Percentiles rank a stretch among this genome's conserved stretches.
phyloP scores from a whole-genome alignment of 306 rosid genomes.

The Pueraria montana region DNA sequence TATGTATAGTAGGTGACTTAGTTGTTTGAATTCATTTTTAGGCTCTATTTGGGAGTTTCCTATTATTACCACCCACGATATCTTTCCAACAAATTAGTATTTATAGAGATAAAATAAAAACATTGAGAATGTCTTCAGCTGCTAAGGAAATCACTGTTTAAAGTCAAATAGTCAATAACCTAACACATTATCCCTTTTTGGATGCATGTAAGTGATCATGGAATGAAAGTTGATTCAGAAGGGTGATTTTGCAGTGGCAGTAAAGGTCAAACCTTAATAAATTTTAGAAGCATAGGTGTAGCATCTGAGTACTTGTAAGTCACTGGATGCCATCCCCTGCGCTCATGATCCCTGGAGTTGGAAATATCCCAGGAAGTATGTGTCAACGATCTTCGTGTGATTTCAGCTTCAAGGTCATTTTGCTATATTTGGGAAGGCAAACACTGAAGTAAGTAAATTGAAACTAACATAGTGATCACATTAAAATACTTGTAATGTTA shows the following conservation, averaged over 20 bases:
- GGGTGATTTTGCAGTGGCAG: conserved; percentile 2
- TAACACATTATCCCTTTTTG: not conserved
- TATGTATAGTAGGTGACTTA: not conserved
- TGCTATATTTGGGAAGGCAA: conserved; percentile 66
- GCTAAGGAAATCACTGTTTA: not conserved
- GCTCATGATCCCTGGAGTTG: conserved; percentile 71
- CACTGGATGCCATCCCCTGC: conserved; percentile 98
- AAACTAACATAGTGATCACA: conserved; percentile 4
- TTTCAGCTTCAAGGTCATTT: conserved; percentile 81
- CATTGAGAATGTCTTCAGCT: not conserved
- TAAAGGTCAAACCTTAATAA: conserved; percentile 71
- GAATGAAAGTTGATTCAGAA: conserved; percentile 33
- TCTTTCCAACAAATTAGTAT: not conserved
- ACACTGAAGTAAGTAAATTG: conserved; percentile 28
- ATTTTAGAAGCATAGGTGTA: conserved; percentile 79
- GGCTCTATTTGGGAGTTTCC: not conserved
- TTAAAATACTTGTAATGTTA: conserved; percentile 9
- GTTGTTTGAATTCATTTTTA: not conserved
- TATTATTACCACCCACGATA: not conserved
- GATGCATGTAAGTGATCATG: conserved; percentile 11
- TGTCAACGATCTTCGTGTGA: conserved; percentile 86
- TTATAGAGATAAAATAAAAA: not conserved
- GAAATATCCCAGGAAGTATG: conserved; percentile 95
- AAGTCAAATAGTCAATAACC: conserved; percentile 5
- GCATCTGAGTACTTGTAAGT: conserved; percentile 95